A percentile compares a stretch with the other conserved stretches of the same genome.
phyloP scores from a whole-genome alignment of 2,329 filamentous ascomycete species.

The Gnomoniopsis smithogilvyi region DNA sequence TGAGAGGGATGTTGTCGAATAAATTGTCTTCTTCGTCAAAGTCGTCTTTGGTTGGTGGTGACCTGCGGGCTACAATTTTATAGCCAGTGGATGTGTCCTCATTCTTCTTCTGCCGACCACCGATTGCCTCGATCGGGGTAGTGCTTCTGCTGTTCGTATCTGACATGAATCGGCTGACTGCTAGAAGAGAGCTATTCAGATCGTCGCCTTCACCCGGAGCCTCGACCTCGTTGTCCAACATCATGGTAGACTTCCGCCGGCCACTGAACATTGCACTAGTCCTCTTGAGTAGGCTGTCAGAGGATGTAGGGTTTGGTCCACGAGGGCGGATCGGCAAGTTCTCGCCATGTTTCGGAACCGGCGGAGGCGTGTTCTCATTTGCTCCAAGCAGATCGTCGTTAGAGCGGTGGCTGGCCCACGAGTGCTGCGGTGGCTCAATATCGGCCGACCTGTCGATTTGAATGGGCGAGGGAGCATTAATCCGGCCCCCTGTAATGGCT shows the following conservation, averaged over 20 bases:
- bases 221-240: constrained; percentile 17
- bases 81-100: constrained; percentile 33
- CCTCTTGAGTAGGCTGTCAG: constrained; percentile 31
- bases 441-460: constrained; percentile 42
- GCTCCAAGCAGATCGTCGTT: constrained; percentile 45
- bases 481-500: constrained; percentile 43
- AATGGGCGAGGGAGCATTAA: constrained; percentile 44
- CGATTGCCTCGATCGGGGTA: constrained; percentile 22
- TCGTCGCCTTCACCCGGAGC: constrained; percentile 36
- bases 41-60: constrained; percentile 28
- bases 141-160: constrained; percentile 23
- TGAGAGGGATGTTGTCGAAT: constrained; percentile 42
- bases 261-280: constrained; percentile 27
- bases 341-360: constrained; percentile 36
- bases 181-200: constrained; percentile 51
- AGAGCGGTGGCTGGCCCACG: constrained; percentile 50
- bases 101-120: constrained; percentile 34
- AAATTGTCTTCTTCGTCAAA: constrained; percentile 50
- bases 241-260: constrained; percentile 24
- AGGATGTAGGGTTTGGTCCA: constrained; percentile 18
- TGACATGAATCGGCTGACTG: constrained; percentile 42
- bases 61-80: constrained; percentile 28
- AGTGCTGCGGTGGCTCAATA: constrained; percentile 46
- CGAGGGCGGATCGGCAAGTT: not conserved
- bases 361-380: constrained; percentile 32